A percentile compares a stretch with the other conserved stretches of the same genome.
phyloP scores from a whole-genome alignment of 306 rosid genomes.

The Elaeagnus macrophylla region DNA sequence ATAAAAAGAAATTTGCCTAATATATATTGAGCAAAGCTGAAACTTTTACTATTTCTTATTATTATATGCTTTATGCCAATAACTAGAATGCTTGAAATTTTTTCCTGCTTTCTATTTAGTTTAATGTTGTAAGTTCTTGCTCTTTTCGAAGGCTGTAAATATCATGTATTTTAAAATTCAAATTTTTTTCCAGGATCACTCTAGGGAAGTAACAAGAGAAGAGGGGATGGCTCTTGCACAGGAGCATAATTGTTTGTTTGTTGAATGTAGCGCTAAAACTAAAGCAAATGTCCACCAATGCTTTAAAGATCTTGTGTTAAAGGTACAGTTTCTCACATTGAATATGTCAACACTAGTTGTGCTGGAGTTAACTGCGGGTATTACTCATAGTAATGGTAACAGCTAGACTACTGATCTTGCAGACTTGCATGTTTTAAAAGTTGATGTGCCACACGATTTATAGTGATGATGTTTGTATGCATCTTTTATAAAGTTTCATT shows the following conservation, averaged over 20 bases:
- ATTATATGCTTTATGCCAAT: no score
- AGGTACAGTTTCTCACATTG: no score
- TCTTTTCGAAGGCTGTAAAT: not conserved
- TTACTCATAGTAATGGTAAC: no score
- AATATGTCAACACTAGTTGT: no score
- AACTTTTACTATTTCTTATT: no score
- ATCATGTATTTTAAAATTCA: not conserved
- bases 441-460: conserved; percentile 8
- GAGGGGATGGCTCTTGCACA: conserved; percentile 81
- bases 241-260: conserved; percentile 54
- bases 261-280: conserved; percentile 82
- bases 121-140: not conserved
- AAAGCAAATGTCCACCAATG: conserved; percentile 73
- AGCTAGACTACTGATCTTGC: not conserved
- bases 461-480: not conserved
- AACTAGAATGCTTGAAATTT: no score
- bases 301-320: conserved; percentile 54
- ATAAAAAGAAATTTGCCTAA: no score
- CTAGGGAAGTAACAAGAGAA: conserved; percentile 67
- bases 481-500: conserved; percentile 7
- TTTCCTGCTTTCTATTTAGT: no score
- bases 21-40: no score
- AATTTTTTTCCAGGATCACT: conserved; percentile 42
- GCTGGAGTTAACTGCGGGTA: no score
- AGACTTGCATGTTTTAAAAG: not conserved